Percentiles rank a stretch among this genome's conserved stretches.
phyloP scores from a whole-genome alignment of 495 filamentous ascomycete species.

The Thermothielavioides terrestris region DNA sequence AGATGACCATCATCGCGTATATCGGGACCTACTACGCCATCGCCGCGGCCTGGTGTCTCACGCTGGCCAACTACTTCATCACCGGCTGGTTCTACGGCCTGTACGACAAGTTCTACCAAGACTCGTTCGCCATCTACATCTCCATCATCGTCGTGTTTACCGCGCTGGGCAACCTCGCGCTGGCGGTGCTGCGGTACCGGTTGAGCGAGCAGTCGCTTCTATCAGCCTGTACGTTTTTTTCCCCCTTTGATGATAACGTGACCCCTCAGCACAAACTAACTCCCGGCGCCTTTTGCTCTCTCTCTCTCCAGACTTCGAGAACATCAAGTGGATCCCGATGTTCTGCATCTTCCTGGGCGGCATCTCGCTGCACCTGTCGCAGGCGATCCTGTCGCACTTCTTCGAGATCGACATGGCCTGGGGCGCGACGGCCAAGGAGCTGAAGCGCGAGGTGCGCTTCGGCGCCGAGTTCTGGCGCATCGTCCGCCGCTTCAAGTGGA shows the following conservation, averaged over 20 bases:
- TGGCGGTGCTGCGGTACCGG: constrained; percentile 61
- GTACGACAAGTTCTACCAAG: constrained; percentile 67
- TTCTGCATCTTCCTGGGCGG: constrained; percentile 63
- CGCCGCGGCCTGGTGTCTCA: constrained; percentile 69
- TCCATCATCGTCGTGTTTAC: constrained; percentile 66
- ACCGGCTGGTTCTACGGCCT: constrained; percentile 66
- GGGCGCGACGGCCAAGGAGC: constrained; percentile 61
- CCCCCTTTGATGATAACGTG: too few relatives aligned
- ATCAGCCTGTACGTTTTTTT: not conserved
- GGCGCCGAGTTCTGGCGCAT: not conserved
- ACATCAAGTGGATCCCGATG: constrained; percentile 64
- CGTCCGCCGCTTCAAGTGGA: constrained; percentile 55
- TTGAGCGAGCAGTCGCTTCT: constrained; percentile 48
- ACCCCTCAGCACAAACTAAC: too few relatives aligned
- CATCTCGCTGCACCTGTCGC: constrained; percentile 58
- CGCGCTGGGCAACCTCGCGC: constrained; percentile 53
- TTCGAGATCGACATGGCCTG: constrained; percentile 67
- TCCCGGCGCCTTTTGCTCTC: too few relatives aligned
- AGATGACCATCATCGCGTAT: constrained; percentile 73
- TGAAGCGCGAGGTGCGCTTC: constrained; percentile 45
- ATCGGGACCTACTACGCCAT: constrained; percentile 83
- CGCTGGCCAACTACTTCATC: constrained; percentile 67
- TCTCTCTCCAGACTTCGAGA: constrained; percentile 49
- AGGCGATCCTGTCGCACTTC: constrained; percentile 60
- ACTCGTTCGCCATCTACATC: constrained; percentile 67